Base-by-base conservation (phyloP, 306 rosid species). In the Vigna hirtella region DNA sequence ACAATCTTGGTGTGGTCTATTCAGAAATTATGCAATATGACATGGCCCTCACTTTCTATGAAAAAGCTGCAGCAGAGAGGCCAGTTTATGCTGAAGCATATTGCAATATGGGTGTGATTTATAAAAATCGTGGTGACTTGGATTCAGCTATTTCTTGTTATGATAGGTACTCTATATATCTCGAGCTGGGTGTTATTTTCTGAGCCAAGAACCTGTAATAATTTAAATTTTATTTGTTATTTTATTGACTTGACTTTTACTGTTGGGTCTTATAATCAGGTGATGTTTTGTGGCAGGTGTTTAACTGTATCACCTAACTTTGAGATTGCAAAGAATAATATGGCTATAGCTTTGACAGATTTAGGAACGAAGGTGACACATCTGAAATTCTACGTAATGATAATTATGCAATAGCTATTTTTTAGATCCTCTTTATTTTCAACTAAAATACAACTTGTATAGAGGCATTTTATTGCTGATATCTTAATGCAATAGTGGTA, bases 311-410 rank as follows among this genome's bases (percentile, higher is more conserved):
- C 97, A 66, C 99, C 99, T 24, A 96, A 96, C 87, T 96, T 96
- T 51, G 99, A 96, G 86, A 96, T 96, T 87, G 99, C 99, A 58
- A 96, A 96, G 86, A 96, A 96, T 77, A 96, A 96, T 81, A 96
- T 96, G 99, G 97, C 99, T 74, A 96, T 96, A 84, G 99, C 99
- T 74, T 89, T 93, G 91, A 96, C 99, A 55, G 99, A 96, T 84
- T 86, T 96, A 84, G 99, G 99, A 79, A 96, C 99, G 57, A 96
- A 95, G 99, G 99, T 93, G 83, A 80, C 57, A 15, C 75, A 43
- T 62, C 13, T 5, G 66, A 43, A 28, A 70, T 70, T 76, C 62
- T 9, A 42, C 26, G 1, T 67, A 10, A 36, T 11, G 14, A 24
- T 43, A 40, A 66, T 72, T 15, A 10, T 34, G 45, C n/a, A 62